A percentile compares a stretch with the other conserved stretches of the same genome.
phyloP scores from a whole-genome alignment of 2,329 filamentous ascomycete genomes.

The Dothiorella sarmentorum region DNA sequence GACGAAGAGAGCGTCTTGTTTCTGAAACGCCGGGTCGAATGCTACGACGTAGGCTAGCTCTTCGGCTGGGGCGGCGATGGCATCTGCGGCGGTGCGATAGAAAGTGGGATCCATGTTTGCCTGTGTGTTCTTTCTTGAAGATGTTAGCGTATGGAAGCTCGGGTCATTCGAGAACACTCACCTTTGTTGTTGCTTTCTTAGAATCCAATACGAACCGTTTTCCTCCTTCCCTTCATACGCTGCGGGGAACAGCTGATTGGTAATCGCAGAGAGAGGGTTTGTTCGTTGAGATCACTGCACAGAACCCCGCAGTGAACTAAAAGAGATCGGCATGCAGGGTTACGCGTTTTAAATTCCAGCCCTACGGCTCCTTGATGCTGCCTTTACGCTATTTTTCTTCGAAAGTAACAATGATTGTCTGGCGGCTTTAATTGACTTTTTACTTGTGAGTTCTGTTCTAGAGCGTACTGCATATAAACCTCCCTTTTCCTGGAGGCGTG shows the following conservation, averaged over 20 bases:
- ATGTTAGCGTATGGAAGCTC: too few relatives aligned
- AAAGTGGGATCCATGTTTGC: neutral
- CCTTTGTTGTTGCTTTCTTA: neutral
- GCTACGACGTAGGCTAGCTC: neutral
- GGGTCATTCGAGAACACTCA: neutral
- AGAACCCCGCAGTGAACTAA: neutral
- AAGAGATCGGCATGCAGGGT: neutral
- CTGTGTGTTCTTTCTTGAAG: too few relatives aligned
- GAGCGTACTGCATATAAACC: neutral
- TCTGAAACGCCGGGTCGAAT: neutral
- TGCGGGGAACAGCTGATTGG: neutral
- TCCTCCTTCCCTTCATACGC: neutral
- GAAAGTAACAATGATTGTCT: too few relatives aligned
- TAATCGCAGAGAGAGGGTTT: too few relatives aligned
- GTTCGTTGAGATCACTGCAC: neutral
- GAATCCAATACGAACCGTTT: too few relatives aligned
- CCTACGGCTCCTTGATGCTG: neutral
- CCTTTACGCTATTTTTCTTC: too few relatives aligned
- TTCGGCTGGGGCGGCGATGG: neutral
- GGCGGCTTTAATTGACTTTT: too few relatives aligned
- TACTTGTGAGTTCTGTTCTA: too few relatives aligned
- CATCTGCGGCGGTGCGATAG: neutral
- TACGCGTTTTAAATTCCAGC: neutral
- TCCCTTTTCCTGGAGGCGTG: too few relatives aligned
- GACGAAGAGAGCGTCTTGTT: neutral